These are phyloP conservation scores for Tulasnella sp. DNA, from an alignment of 768 basidiomycete genomes.

Conservation along the genomic window DNA sequence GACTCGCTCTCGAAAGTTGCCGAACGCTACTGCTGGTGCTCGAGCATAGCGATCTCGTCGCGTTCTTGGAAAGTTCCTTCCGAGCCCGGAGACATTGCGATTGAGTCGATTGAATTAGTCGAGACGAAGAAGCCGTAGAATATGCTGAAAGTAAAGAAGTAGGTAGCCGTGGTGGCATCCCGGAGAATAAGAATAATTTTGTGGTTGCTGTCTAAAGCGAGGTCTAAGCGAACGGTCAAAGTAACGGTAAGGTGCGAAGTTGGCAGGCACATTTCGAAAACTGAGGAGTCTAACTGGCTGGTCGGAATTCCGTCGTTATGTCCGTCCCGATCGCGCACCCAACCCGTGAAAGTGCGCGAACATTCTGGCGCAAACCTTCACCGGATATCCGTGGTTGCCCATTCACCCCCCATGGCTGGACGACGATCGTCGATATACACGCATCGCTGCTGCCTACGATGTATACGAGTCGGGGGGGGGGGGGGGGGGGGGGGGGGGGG, in stretches of 20 bases:
- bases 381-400: neutral
- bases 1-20: slow-evolving; percentile 7
- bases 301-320: neutral
- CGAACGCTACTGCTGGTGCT: neutral
- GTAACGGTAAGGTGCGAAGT: neutral
- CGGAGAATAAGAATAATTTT: neutral
- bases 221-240: neutral
- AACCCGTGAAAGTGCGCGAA: slow-evolving; percentile 14
- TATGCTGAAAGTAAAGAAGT: neutral
- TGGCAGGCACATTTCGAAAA: slow-evolving; percentile 12
- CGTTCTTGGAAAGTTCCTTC: slow-evolving; percentile 2
- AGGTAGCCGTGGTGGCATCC: slow-evolving; percentile 24
- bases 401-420: neutral
- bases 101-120: neutral
- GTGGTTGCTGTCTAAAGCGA: neutral
- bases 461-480: no score
- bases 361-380: neutral
- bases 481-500: no score
- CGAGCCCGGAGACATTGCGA: slow-evolving; percentile 1
- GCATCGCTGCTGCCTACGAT: neutral
- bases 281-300: slow-evolving; percentile 19
- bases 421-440: neutral
- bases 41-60: neutral
- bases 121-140: slow-evolving; percentile 11
- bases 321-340: neutral